Conservation (phyloP, 495 filamentous ascomycete species). For the Daldinia grandis region DNA sequence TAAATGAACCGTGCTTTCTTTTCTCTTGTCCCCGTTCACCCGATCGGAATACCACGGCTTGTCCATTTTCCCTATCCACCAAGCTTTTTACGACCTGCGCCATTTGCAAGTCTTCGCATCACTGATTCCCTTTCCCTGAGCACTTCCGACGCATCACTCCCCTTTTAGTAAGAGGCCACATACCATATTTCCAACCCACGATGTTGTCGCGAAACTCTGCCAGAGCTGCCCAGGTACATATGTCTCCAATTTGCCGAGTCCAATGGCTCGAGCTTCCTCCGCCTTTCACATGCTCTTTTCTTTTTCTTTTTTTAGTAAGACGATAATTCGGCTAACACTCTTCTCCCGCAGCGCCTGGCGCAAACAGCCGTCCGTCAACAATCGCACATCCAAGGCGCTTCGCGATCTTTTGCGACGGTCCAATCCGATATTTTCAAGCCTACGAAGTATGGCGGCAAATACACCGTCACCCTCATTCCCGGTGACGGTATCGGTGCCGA, state of each 20-base stretch:
- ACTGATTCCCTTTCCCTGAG: conserved; percentile 24
- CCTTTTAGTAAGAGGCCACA: conserved; percentile 22
- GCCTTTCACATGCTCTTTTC: conserved; percentile 44
- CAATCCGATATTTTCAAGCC: conserved; percentile 95
- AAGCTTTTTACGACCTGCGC: conserved; percentile 41
- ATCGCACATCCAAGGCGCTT: conserved; percentile 51
- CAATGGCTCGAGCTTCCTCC: conserved; percentile 40
- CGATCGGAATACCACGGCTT: conserved; percentile 47
- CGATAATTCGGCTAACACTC: conserved; percentile 17
- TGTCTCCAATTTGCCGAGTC: conserved; percentile 11
- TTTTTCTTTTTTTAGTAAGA: not conserved
- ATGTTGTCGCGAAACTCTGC: conserved; percentile 71
- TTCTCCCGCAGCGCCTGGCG: conserved; percentile 60
- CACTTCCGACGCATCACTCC: conserved; percentile 25
- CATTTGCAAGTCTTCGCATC: conserved; percentile 44
- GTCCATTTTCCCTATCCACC: conserved; percentile 27
- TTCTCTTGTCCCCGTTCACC: conserved; percentile 34
- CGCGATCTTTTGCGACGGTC: conserved; percentile 73
- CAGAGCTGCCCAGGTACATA: conserved; percentile 57
- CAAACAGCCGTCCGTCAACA: conserved; percentile 61
- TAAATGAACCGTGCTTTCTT: not conserved
- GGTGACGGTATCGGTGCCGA: conserved; percentile 98
- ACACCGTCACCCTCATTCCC: conserved; percentile 97
- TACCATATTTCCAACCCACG: conserved; percentile 8
- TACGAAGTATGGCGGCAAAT: conserved; percentile 98